Evolutionary conservation across 2,329 filamentous ascomycete genomes (phyloP).

Genomic region (Didymella keratinophila): DNA sequence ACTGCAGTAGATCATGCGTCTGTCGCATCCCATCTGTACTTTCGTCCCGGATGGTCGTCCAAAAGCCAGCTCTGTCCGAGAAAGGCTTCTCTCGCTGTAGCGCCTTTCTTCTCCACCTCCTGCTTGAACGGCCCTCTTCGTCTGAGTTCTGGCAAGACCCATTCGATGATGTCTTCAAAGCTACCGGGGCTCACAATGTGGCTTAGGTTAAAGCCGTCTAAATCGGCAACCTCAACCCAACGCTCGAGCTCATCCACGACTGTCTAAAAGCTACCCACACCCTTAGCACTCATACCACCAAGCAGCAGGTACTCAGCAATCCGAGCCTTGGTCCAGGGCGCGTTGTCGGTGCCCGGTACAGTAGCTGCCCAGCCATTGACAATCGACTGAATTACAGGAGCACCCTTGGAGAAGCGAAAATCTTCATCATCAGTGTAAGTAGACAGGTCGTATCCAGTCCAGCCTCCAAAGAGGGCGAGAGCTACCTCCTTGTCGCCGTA

Average conservation of each 20-base stretch:
- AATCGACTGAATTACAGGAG: constrained; percentile 17
- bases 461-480: constrained; percentile 73
- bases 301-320: constrained; percentile 71
- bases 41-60: constrained; percentile 1
- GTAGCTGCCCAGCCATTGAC: constrained; percentile 20
- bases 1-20: neutral
- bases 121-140: neutral
- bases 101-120: neutral
- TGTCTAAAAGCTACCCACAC: neutral
- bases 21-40: neutral
- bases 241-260: constrained; percentile 4
- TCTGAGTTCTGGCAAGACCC: constrained; percentile 2
- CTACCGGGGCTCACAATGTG: constrained; percentile 1
- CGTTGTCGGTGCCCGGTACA: constrained; percentile 45
- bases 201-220: neutral
- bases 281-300: constrained; percentile 66
- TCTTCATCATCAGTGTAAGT: constrained; percentile 50
- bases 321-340: constrained; percentile 73
- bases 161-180: constrained; percentile 2
- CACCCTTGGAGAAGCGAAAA: neutral
- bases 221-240: neutral
- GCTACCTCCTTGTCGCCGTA: constrained; percentile 65
- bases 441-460: constrained; percentile 70
- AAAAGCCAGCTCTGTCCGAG: constrained; percentile 4
- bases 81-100: constrained; percentile 4